Percentiles rank a stretch among this genome's conserved stretches.
phyloP scores from a whole-genome alignment of 495 filamentous ascomycete species.

The Hypoxylon lienhwacheense region DNA sequence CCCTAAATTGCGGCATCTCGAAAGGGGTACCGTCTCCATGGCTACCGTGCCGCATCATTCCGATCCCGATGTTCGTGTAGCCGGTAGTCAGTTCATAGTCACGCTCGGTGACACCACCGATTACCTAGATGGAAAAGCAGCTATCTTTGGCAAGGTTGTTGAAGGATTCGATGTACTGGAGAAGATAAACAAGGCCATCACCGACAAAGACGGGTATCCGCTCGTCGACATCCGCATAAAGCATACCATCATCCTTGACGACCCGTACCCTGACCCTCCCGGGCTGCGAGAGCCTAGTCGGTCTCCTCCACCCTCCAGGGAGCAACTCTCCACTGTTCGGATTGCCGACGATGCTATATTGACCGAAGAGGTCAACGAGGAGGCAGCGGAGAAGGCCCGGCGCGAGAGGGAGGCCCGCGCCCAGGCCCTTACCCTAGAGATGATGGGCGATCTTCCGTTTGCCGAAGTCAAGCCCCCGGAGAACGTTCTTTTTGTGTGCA shows the following conservation, averaged over 20 bases:
- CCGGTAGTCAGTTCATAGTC: conserved; percentile 87
- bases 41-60: conserved; percentile 75
- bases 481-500: conserved; percentile 97
- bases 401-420: conserved; percentile 91
- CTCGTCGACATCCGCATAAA: conserved; percentile 90
- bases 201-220: conserved; percentile 80
- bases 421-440: conserved; percentile 92
- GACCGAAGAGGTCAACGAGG: conserved; percentile 62
- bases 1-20: conserved; percentile 79
- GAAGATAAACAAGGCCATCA: conserved; percentile 87
- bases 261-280: conserved; percentile 79
- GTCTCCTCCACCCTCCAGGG: conserved; percentile 80
- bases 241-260: conserved; percentile 86
- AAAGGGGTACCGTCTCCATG: conserved; percentile 92
- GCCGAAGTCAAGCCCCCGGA: conserved; percentile 97
- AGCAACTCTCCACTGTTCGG: conserved; percentile 85
- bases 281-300: conserved; percentile 73
- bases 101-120: conserved; percentile 86
- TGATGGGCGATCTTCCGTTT: conserved; percentile 97
- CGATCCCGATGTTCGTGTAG: conserved; percentile 78
- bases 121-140: conserved; percentile 84
- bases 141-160: conserved; percentile 92
- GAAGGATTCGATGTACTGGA: conserved; percentile 91
- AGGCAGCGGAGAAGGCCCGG: conserved; percentile 78
- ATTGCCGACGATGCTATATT: conserved; percentile 88